Evolutionary conservation across 1,139 yeast species (phyloP).

Genomic region (Candida glucosophila): DNA sequence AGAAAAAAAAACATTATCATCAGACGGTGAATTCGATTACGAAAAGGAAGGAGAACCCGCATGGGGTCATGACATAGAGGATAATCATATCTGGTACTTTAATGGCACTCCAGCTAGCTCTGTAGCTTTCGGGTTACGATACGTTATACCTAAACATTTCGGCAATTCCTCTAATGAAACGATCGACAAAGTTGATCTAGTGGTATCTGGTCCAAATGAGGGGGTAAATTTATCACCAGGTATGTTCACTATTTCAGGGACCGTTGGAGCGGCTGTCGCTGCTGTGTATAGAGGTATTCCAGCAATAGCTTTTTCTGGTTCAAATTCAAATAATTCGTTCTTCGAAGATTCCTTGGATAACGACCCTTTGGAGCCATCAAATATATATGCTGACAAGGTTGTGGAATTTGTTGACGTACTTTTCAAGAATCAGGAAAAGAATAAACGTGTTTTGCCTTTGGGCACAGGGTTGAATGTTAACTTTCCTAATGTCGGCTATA

Average conservation of each 20-base stretch:
- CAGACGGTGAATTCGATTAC: constrained; percentile 35
- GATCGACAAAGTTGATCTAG: constrained; percentile 22
- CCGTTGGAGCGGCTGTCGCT: constrained; percentile 38
- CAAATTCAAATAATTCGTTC: constrained; percentile 27
- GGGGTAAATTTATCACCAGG: constrained; percentile 36
- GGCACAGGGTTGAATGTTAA: constrained; percentile 41
- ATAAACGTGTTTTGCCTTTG: constrained; percentile 27
- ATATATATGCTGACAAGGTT: constrained; percentile 32
- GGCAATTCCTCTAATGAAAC: constrained; percentile 12
- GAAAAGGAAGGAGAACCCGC: constrained; percentile 36
- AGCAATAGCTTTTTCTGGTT: constrained; percentile 31
- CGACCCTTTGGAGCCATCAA: constrained; percentile 23
- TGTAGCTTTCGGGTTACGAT: constrained; percentile 35
- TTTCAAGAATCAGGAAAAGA: constrained; percentile 14
- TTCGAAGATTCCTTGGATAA: constrained; percentile 27
- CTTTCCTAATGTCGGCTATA: constrained; percentile 35
- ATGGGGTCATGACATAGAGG: constrained; percentile 38
- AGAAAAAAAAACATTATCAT: constrained; percentile 26
- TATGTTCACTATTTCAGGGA: constrained; percentile 33
- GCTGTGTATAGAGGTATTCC: constrained; percentile 36
- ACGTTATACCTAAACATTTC: constrained; percentile 33
- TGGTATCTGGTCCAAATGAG: constrained; percentile 41
- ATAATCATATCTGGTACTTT: constrained; percentile 39
- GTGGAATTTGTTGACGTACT: constrained; percentile 31
- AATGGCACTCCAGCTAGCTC: constrained; percentile 41